Evolutionary conservation across 2,329 filamentous ascomycete genomes (phyloP), one percentile per base, ranked within the genome.

Genomic region (Penicillium sp.): DNA sequence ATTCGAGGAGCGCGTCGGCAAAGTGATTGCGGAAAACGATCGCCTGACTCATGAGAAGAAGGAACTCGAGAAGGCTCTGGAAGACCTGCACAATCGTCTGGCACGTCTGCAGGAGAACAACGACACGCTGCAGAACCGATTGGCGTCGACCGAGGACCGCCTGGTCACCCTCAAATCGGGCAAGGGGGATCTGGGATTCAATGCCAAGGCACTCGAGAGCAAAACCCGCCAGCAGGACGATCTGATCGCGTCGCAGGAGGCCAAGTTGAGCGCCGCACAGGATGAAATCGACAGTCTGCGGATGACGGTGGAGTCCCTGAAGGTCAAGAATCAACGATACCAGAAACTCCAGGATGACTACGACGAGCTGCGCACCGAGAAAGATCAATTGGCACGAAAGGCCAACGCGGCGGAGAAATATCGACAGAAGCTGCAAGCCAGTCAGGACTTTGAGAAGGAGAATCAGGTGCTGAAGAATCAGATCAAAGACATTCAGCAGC

Each of bases 221-320:
- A 85, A 56, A 74, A 83, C 69, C 4, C 65, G 68, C 32, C 70
- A 88, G 57, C 82, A 86, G 59, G 83, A 88, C 64, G 77, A 84
- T 49, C 73, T 88, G 43, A 90, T 90, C 60, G 81, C 82, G 35
- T 78, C 75, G 25, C 80, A 88, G 56, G 86, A 90, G 64, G 76
- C 78, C 18, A 79, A 86, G 56, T 69, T 84, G 9, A 79, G 85
- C 48, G 73, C 77, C 29, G 58, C 68, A 28, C 69, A 74, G 49
- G 65, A 72, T 47, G 70, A 74, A 49, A 66, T 72, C 5, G 70
- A 73, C 51, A 67, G 68, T 27, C 57, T 75, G 27, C 65, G 68
- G 18, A 74, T 73, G 66, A 67, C 65, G 0, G 63, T 72, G 25
- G 71, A 74, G 49, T 69, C 70, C 4, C 57, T 74, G 48, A 68